Conservation (phyloP, 1,139 yeast genomes). For the Kodamaea sp. region DNA sequence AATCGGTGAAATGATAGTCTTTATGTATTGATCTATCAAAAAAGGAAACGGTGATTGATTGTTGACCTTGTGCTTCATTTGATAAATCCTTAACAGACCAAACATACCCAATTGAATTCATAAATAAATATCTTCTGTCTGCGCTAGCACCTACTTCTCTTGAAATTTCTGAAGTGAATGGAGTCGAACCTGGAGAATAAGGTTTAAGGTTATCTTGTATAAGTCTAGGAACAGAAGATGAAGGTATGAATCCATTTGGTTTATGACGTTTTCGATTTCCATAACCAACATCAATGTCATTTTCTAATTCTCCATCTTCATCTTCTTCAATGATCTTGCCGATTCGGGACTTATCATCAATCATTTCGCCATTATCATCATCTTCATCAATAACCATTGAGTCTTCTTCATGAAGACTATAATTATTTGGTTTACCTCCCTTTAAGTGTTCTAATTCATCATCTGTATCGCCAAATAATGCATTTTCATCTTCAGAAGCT, state of each 20-base stretch:
- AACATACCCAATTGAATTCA: conserved; percentile 78
- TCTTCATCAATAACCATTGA: conserved; percentile 39
- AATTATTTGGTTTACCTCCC: conserved; percentile 9
- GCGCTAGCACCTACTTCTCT: conserved; percentile 24
- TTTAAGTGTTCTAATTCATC: conserved; percentile 18
- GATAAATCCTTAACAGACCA: conserved; percentile 68
- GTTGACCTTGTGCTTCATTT: conserved; percentile 28
- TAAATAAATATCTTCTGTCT: conserved; percentile 69
- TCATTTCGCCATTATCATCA: conserved; percentile 19
- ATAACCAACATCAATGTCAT: conserved; percentile 17
- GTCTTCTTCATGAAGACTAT: conserved; percentile 26
- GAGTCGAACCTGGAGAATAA: conserved; percentile 80
- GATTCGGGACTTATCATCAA: neutral
- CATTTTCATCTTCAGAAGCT: conserved; percentile 16
- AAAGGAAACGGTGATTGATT: conserved; percentile 79
- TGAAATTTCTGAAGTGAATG: conserved; percentile 50
- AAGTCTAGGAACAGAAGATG: conserved; percentile 2
- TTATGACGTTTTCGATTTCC: conserved; percentile 26
- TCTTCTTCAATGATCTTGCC: neutral
- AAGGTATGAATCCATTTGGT: conserved; percentile 15
- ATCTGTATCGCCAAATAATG: conserved; percentile 17
- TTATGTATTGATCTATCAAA: conserved; percentile 77
- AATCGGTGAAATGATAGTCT: conserved; percentile 85
- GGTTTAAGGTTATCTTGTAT: conserved; percentile 25
- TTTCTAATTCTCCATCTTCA: conserved; percentile 11